Conservation (phyloP, 352 stramenopile genomes). For the Globisporangium alternatum region DNA sequence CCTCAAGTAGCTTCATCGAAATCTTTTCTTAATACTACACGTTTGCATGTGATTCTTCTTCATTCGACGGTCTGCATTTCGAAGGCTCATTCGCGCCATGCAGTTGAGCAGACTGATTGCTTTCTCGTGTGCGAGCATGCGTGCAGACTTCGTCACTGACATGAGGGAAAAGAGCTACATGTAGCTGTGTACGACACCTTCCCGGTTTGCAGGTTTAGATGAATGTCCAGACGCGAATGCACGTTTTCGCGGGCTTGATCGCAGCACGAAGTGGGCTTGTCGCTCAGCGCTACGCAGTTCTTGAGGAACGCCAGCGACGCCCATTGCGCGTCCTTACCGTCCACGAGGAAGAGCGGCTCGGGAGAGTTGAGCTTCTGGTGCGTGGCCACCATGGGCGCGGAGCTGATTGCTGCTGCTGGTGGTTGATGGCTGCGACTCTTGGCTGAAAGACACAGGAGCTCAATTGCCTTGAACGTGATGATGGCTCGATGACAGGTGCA, state of each 20-base stretch:
- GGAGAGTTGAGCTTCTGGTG: constrained; percentile 45
- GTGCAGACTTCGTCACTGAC: no score
- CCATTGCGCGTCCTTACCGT: constrained; percentile 26
- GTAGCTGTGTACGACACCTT: no score
- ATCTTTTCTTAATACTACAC: neutral
- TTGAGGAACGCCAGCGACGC: constrained; percentile 44
- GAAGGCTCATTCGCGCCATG: no score
- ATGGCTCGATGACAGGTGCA: neutral
- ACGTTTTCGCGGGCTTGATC: no score
- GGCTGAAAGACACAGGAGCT: neutral
- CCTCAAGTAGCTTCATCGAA: constrained; percentile 2
- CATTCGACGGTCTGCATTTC: no score
- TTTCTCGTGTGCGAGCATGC: no score
- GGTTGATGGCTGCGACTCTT: neutral
- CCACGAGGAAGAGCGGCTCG: constrained; percentile 52
- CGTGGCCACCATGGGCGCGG: constrained; percentile 14
- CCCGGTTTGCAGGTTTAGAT: no score
- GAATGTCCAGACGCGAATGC: no score
- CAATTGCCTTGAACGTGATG: constrained; percentile 1
- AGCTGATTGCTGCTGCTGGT: neutral
- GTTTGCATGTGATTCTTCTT: neutral
- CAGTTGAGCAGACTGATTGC: no score
- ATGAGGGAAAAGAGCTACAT: no score
- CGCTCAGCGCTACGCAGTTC: constrained; percentile 28
- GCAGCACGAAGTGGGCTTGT: constrained; percentile 3